Evolutionary conservation across 371 early-diverging fungal species (phyloP).

Genomic region (Mortierella sp.): DNA sequence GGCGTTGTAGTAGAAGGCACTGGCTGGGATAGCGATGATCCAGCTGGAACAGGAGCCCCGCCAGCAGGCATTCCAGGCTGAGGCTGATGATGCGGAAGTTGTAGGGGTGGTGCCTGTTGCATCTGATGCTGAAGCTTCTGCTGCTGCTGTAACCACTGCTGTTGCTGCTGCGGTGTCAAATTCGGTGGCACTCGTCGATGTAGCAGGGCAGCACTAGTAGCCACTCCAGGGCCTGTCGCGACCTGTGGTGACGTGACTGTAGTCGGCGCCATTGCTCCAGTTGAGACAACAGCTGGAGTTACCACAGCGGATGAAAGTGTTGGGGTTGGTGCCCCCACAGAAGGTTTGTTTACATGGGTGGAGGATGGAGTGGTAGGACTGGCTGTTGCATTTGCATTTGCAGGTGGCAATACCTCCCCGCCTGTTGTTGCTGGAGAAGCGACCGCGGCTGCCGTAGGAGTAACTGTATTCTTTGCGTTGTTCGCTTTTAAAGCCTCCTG

Average conservation of each 20-base stretch:
- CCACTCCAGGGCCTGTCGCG: not conserved
- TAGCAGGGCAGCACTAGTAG: too few relatives aligned
- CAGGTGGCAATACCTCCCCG: too few relatives aligned
- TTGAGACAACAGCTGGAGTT: not conserved
- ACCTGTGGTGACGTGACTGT: not conserved
- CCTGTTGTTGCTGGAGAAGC: not conserved
- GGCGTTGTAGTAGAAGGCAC: slow-evolving; percentile 3
- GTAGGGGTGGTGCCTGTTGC: too few relatives aligned
- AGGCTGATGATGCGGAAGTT: too few relatives aligned
- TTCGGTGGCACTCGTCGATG: too few relatives aligned
- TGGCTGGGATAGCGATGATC: slow-evolving; percentile 3
- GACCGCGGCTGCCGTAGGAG: not conserved
- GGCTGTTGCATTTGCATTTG: too few relatives aligned
- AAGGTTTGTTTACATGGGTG: not conserved
- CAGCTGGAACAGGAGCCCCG: not conserved
- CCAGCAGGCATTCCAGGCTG: too few relatives aligned
- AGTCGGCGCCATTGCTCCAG: not conserved
- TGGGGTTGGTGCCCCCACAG: not conserved
- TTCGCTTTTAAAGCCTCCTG: slow-evolving; percentile 19
- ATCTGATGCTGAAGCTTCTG: too few relatives aligned
- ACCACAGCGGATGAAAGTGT: not conserved
- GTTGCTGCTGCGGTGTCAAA: too few relatives aligned
- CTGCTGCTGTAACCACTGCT: too few relatives aligned
- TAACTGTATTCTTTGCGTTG: not conserved
- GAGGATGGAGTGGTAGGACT: too few relatives aligned